A percentile compares a stretch with the other conserved stretches of the same genome.
Evolutionary conservation across 1,284 basidiomycete genomes (phyloP).

Genomic region (Malassezia arunalokei): DNA sequence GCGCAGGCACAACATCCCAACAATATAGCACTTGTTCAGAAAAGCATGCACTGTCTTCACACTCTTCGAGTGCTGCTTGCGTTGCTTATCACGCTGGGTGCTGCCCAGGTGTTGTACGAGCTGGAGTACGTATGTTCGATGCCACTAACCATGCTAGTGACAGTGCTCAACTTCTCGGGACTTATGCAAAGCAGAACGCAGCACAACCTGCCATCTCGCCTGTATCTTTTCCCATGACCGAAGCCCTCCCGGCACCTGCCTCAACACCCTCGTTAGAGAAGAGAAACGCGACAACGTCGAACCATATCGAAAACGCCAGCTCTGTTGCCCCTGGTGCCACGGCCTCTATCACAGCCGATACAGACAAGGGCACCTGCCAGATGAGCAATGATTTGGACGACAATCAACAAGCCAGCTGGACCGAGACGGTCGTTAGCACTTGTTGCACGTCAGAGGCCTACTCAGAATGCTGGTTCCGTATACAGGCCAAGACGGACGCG

Average conservation of each 20-base stretch:
- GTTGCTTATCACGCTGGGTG: too few species aligned
- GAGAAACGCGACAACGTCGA: not conserved
- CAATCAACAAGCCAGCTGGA: constrained; percentile 34
- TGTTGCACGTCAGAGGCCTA: constrained; percentile 22
- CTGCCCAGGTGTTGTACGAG: too few species aligned
- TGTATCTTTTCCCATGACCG: too few species aligned
- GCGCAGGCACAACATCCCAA: too few species aligned
- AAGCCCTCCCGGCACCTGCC: not conserved
- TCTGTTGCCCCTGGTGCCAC: constrained; percentile 19
- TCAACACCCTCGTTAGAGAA: not conserved
- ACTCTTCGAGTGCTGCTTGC: too few species aligned
- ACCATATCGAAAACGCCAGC: constrained; percentile 13
- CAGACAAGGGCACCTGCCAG: constrained; percentile 15
- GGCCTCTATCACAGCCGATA: constrained; percentile 22
- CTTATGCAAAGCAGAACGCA: too few species aligned
- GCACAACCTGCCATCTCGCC: too few species aligned
- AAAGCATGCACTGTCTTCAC: too few species aligned
- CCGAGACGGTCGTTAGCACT: constrained; percentile 24
- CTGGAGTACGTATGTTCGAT: too few species aligned
- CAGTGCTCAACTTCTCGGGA: too few species aligned
- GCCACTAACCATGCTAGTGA: too few species aligned
- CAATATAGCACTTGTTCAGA: too few species aligned
- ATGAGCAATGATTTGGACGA: constrained; percentile 21
- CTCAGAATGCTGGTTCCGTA: constrained; percentile 23
- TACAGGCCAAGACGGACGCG: constrained; percentile 12